Percentiles rank a stretch among this genome's conserved stretches.
These are phyloP conservation scores for Tolypocladium endophyticum DNA, from an alignment of 2,329 filamentous ascomycete genomes.

Conservation along the genomic window DNA sequence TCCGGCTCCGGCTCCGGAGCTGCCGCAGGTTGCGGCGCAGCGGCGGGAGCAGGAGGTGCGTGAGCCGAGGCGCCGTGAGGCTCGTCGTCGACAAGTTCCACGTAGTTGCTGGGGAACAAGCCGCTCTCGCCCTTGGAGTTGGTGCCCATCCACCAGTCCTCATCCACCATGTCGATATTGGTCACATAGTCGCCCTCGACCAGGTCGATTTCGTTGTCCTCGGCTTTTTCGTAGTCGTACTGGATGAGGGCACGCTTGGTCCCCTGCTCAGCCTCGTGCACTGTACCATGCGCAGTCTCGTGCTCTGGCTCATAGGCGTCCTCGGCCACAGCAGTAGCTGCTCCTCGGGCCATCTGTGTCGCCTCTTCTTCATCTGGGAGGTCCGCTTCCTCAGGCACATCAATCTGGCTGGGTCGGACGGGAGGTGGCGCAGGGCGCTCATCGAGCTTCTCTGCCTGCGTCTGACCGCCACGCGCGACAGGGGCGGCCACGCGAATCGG, in stretches of 20 bases:
- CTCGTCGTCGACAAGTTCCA: constrained; percentile 67
- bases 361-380: constrained; percentile 53
- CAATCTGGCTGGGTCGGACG: constrained; percentile 54
- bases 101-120: constrained; percentile 95
- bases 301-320: constrained; percentile 21
- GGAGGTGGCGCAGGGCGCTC: constrained; percentile 43
- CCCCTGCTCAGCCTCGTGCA: constrained; percentile 23
- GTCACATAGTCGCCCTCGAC: constrained; percentile 79
- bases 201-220: constrained; percentile 92
- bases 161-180: constrained; percentile 94
- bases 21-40: constrained; percentile 21
- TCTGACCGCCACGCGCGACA: constrained; percentile 53
- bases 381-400: constrained; percentile 54
- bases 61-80: constrained; percentile 18
- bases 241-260: constrained; percentile 70
- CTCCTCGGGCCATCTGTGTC: constrained; percentile 48
- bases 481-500: constrained; percentile 83
- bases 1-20: constrained; percentile 23
- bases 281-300: constrained; percentile 22
- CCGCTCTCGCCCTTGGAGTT: constrained; percentile 77
- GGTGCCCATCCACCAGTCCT: constrained; percentile 97
- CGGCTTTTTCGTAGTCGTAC: constrained; percentile 95
- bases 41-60: constrained; percentile 22
- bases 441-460: constrained; percentile 38
- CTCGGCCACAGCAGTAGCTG: constrained; percentile 43